A percentile compares a stretch with the other conserved stretches of the same genome.
Evolutionary conservation across 2,329 filamentous ascomycete species (phyloP).

Genomic region (Lasiodiplodia sp.): DNA sequence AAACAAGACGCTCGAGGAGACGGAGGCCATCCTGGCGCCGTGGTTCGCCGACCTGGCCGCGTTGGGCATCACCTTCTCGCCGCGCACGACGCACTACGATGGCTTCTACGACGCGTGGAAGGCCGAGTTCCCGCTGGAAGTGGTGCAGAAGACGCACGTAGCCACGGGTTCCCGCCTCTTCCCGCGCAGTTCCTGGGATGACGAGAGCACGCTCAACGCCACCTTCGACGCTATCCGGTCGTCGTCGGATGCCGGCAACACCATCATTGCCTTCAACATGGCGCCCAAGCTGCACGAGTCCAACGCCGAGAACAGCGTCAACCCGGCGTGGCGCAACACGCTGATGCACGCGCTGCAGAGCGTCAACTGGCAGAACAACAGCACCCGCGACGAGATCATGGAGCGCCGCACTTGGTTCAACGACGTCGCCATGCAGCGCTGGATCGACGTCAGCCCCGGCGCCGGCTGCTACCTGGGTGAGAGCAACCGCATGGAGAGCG

Average conservation of each 20-base stretch:
- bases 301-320: slow-evolving; percentile 35
- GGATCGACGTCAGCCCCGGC: slow-evolving; percentile 21
- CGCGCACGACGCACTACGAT: slow-evolving; percentile 48
- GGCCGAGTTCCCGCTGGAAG: slow-evolving; percentile 51
- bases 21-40: slow-evolving; percentile 44
- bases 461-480: slow-evolving; percentile 42
- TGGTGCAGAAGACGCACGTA: slow-evolving; percentile 44
- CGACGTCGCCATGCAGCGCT: slow-evolving; percentile 23
- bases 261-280: slow-evolving; percentile 29
- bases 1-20: slow-evolving; percentile 43
- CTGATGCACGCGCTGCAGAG: slow-evolving; percentile 32
- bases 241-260: slow-evolving; percentile 17
- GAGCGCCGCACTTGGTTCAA: slow-evolving; percentile 25
- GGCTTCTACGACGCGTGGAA: slow-evolving; percentile 49
- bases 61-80: slow-evolving; percentile 47
- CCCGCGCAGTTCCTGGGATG: slow-evolving; percentile 49
- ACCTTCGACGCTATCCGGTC: slow-evolving; percentile 45
- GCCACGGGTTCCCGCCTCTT: slow-evolving; percentile 57
- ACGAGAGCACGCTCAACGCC: slow-evolving; percentile 41
- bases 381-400: slow-evolving; percentile 33
- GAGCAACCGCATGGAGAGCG: slow-evolving; percentile 38
- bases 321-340: slow-evolving; percentile 38
- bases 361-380: slow-evolving; percentile 44
- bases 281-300: slow-evolving; percentile 7
- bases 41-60: slow-evolving; percentile 43